Evolutionary conservation across 257 asterid genomes (phyloP).

Genomic region (Schizonepeta tenuifolia): DNA sequence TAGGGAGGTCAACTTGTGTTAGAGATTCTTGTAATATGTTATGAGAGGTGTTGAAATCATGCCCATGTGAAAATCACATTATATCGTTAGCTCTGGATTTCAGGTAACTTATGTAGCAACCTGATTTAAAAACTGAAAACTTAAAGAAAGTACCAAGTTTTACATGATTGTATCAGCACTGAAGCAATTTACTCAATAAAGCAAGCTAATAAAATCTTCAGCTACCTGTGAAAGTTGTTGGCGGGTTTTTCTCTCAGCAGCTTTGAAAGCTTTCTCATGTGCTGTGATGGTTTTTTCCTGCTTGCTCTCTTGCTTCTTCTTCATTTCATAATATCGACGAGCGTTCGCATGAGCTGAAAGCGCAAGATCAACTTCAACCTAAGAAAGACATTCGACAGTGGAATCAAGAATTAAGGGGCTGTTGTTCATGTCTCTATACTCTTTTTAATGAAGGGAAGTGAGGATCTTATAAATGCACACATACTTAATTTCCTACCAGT

Average conservation of each 20-base stretch:
- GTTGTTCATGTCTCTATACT: slow-evolving; percentile 5
- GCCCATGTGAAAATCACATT: slow-evolving; percentile 1
- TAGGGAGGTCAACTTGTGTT: slow-evolving; percentile 5
- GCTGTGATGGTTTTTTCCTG: slow-evolving; percentile 94
- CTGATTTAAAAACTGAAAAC: slow-evolving; percentile 4
- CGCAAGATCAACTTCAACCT: slow-evolving; percentile 98
- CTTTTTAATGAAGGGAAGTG: not conserved
- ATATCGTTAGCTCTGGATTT: not conserved
- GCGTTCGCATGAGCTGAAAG: slow-evolving; percentile 99
- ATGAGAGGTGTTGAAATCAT: slow-evolving; percentile 21
- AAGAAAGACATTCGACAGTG: slow-evolving; percentile 28
- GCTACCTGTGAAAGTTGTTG: slow-evolving; percentile 91
- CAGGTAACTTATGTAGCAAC: slow-evolving; percentile 7
- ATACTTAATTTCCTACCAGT: slow-evolving; percentile 5
- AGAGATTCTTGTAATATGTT: slow-evolving; percentile 7
- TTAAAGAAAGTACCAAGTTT: not conserved
- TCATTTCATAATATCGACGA: slow-evolving; percentile 91
- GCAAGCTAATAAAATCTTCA: slow-evolving; percentile 34
- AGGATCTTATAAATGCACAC: slow-evolving; percentile 16
- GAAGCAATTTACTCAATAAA: slow-evolving; percentile 17
- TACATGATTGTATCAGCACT: slow-evolving; percentile 1
- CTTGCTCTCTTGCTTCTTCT: slow-evolving; percentile 93
- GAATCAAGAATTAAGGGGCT: slow-evolving; percentile 24
- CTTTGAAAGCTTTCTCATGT: slow-evolving; percentile 96
- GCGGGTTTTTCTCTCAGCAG: slow-evolving; percentile 95